Conservation (phyloP, 371 early-diverging fungal genomes). For the Funneliformis caledonium region DNA sequence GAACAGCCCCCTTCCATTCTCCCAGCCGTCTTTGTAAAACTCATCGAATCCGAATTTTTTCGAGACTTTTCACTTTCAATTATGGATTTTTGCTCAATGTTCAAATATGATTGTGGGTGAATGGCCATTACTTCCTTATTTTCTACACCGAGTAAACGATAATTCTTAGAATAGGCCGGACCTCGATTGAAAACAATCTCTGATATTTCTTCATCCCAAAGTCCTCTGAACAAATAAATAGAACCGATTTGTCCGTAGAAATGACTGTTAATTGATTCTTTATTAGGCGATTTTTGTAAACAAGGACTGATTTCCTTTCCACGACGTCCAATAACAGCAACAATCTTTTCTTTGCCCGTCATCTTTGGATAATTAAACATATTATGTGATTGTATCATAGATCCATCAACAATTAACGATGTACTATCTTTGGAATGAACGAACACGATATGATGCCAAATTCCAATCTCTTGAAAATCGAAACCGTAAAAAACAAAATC, state of each 20-base stretch:
- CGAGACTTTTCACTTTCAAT: constrained; percentile 13
- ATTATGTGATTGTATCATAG: constrained; percentile 49
- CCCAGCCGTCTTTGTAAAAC: constrained; percentile 40
- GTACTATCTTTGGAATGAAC: constrained; percentile 50
- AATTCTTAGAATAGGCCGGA: constrained; percentile 47
- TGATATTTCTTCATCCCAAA: constrained; percentile 49
- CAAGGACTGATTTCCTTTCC: neutral
- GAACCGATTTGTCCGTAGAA: constrained; percentile 50
- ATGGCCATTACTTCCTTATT: constrained; percentile 34
- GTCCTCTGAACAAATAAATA: constrained; percentile 50
- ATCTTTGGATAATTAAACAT: constrained; percentile 50
- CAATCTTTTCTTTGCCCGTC: constrained; percentile 45
- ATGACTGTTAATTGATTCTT: constrained; percentile 40
- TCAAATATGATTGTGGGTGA: constrained; percentile 28
- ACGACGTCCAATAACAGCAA: constrained; percentile 43
- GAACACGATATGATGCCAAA: constrained; percentile 53
- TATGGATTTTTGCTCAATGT: neutral
- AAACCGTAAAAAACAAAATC: constrained; percentile 54
- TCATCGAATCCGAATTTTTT: constrained; percentile 12
- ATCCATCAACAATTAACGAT: constrained; percentile 50
- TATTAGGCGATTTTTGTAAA: neutral
- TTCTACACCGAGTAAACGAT: constrained; percentile 46
- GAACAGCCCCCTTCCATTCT: constrained; percentile 49
- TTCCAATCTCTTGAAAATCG: constrained; percentile 49
- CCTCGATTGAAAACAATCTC: constrained; percentile 49